Evolutionary conservation across 139 green algal species (phyloP), one percentile per base, ranked within the genome.

Genomic region (Tetradesmus lagerheimii): DNA sequence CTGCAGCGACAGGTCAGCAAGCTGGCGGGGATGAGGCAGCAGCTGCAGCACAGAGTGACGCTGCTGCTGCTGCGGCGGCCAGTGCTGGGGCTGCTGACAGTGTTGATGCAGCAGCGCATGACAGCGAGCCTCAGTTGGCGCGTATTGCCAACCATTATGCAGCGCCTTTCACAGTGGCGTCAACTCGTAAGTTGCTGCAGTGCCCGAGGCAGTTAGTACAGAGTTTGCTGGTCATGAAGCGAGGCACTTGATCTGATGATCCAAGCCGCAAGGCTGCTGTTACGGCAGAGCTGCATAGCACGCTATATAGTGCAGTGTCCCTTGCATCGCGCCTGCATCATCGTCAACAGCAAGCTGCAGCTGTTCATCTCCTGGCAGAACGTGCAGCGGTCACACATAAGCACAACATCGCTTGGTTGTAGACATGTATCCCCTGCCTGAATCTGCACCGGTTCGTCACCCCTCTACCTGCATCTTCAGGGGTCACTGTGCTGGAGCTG

Each of bases 401-500:
- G n/a, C n/a, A n/a, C n/a, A n/a, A n/a, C n/a, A n/a, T n/a, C n/a
- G n/a, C n/a, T n/a, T n/a, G n/a, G n/a, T n/a, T n/a, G n/a, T n/a
- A n/a, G n/a, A n/a, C n/a, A n/a, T n/a, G n/a, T n/a, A n/a, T n/a
- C n/a, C n/a, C n/a, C n/a, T n/a, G n/a, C n/a, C n/a, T n/a, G n/a
- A n/a, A n/a, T n/a, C n/a, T n/a, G n/a, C n/a, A n/a, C n/a, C n/a
- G n/a, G n/a, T n/a, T n/a, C n/a, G n/a, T n/a, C n/a, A n/a, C n/a
- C n/a, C n/a, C n/a, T n/a, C 29, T 78, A 11, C n/a, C 29, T 31
- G 27, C 9, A 78, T 38, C 20, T 25, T 4, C 34, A 87, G 81
- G 81, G 34, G 34, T 76, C n/a, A 87, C 81, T 76, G 81, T 77
- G 47, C 31, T 39, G 31, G 31, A 43, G 12, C 34, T 87, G 81